Conservation (phyloP, 2,329 filamentous ascomycete species). For the Xylariaceae sp. region DNA sequence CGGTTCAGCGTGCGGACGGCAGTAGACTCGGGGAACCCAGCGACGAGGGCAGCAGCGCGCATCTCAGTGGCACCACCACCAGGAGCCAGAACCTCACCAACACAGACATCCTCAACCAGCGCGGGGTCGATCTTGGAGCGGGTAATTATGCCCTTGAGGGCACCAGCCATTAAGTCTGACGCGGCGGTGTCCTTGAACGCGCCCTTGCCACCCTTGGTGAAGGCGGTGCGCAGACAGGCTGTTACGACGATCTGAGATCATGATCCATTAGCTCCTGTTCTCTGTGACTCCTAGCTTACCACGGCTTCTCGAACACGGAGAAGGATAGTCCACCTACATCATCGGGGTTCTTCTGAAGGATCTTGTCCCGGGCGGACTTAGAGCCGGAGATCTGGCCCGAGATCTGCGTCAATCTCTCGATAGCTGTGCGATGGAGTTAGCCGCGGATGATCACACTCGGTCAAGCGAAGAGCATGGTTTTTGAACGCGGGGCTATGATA, state of each 20-base stretch:
- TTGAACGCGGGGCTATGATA: slow-evolving; percentile 2
- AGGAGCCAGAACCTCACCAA: slow-evolving; percentile 85
- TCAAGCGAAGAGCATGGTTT: background rate
- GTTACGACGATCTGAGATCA: slow-evolving; percentile 72
- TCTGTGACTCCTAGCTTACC: background rate
- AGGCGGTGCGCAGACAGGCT: slow-evolving; percentile 80
- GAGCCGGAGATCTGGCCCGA: slow-evolving; percentile 54
- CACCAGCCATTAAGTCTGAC: slow-evolving; percentile 77
- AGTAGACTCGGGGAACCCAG: slow-evolving; percentile 80
- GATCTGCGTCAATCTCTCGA: slow-evolving; percentile 55
- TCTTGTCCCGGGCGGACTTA: slow-evolving; percentile 45
- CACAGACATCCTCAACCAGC: slow-evolving; percentile 86
- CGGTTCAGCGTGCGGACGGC: slow-evolving; percentile 87
- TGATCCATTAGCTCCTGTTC: slow-evolving; percentile 6
- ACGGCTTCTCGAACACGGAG: background rate
- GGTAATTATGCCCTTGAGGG: slow-evolving; percentile 73
- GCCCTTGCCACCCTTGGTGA: slow-evolving; percentile 90
- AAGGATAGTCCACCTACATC: slow-evolving; percentile 44
- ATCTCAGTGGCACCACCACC: slow-evolving; percentile 96
- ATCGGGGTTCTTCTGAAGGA: slow-evolving; percentile 62
- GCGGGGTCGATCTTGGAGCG: slow-evolving; percentile 84
- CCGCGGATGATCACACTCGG: slow-evolving; percentile 10
- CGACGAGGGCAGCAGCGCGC: slow-evolving; percentile 82
- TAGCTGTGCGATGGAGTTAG: slow-evolving; percentile 36
- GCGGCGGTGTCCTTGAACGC: slow-evolving; percentile 92